Conservation (phyloP, 345 rosid species). For the Eucalyptus rudis region DNA sequence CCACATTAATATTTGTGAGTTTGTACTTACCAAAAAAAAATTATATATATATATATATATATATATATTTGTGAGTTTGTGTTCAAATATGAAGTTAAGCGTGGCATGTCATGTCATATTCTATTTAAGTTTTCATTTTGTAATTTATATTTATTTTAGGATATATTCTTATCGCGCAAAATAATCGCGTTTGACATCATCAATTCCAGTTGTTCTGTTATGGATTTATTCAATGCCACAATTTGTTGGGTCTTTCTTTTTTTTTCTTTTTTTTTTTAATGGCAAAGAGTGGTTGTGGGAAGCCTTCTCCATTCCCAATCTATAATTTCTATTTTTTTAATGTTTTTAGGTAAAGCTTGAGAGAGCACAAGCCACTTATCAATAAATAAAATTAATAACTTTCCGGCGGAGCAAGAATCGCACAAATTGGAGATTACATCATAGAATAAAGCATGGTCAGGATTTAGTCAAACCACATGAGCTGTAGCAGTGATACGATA, state of each 20-base stretch:
- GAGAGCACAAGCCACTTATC: neutral
- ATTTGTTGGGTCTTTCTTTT: neutral
- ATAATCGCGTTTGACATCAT: rapidly evolving
- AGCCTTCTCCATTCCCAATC: neutral
- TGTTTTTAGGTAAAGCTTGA: neutral
- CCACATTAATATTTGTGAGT: neutral
- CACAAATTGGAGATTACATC: neutral
- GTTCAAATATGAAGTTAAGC: neutral
- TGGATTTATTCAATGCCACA: neutral
- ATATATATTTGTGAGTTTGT: neutral
- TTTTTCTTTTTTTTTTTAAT: neutral
- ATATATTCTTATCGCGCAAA: neutral
- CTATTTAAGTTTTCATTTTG: neutral
- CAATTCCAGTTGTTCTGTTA: neutral
- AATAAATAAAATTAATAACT: neutral
- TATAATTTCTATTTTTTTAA: neutral
- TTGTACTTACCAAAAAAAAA: neutral
- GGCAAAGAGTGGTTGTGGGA: neutral
- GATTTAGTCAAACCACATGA: neutral
- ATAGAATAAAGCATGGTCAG: neutral
- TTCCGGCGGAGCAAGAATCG: neutral
- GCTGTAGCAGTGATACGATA: neutral
- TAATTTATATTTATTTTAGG: neutral
- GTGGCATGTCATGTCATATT: neutral
- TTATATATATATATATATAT: neutral